Base-by-base conservation (phyloP, 345 rosid genomes). In the Cardiospermum halicacabum region DNA sequence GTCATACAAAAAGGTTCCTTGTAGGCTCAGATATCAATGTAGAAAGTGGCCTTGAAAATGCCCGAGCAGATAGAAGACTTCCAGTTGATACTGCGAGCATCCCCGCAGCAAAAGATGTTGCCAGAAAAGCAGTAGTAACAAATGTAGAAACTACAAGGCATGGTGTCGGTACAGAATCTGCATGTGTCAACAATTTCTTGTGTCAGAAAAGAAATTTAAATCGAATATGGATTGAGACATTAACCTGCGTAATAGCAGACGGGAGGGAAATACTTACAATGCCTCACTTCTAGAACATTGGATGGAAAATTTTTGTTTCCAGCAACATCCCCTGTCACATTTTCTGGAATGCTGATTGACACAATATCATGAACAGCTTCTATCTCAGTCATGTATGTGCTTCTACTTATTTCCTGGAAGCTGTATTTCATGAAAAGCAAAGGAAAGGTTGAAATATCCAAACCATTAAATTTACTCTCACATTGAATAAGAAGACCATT, bases 231-330 rank as follows among this genome's bases (percentile, higher is more conserved):
- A 54, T 25, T 28, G 22, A 3, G 45, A 25, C 11, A 56, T 4
- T 0, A 37, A 18, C 55, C 11, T 19, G 54, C 19, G 7, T 54
- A 16, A 30, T 27, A 53, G 27, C 16, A 50, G 70, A 30, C 11
- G 54, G n/a, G 16, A 25, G 37, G 57, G 40, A 22, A 9, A 45
- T 57, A 16, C 94, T 88, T 81, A 86, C 98, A 86, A 50, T 83
- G 97, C 67, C 76, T 85, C 72, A 90, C 94, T 80, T 76, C 81
- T 53, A 93, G 81, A 72, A 84, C 64, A 60, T 93, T 84, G 22
- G 96, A 93, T 40, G 92, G 79, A 12, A 81, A 69, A 67, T 90
- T 93, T 59, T 71, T 82, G 77, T 93, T 93, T 69, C 96, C 98
- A 10, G 97, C 88, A 26, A 93, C 85, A 84, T 93, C 97, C 43